These are phyloP conservation scores for Trichoderma sp. DNA, from an alignment of 2,329 filamentous ascomycete species.

Conservation along the genomic window DNA sequence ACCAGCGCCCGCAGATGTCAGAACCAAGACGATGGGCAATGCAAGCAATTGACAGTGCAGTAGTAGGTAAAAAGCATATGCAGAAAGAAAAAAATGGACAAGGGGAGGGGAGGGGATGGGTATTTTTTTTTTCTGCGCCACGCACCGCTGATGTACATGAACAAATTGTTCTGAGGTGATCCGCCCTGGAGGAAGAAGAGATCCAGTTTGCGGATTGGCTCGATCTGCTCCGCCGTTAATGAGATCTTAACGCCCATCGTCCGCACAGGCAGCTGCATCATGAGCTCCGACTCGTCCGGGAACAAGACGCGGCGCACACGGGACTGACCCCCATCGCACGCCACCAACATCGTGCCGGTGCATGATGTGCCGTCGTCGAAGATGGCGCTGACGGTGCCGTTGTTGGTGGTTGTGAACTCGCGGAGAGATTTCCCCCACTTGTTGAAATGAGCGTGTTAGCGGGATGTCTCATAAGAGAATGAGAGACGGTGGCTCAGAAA, in stretches of 20 bases:
- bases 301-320: conserved; percentile 44
- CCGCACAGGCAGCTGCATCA: conserved; percentile 49
- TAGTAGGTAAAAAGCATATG: background rate
- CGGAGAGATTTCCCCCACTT: conserved; percentile 46
- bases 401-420: conserved; percentile 35
- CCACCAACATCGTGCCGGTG: conserved; percentile 49
- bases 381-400: conserved; percentile 42
- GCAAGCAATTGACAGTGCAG: background rate
- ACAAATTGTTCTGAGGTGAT: conserved; percentile 52
- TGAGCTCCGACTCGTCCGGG: conserved; percentile 31
- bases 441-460: background rate
- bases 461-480: background rate
- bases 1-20: background rate
- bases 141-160: conserved; percentile 55
- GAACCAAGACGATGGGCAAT: background rate
- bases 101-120: background rate
- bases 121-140: conserved; percentile 2
- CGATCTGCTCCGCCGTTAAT: conserved; percentile 44
- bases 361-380: conserved; percentile 51
- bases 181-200: conserved; percentile 58
- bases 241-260: conserved; percentile 50
- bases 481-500: background rate
- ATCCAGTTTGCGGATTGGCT: conserved; percentile 49
- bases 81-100: background rate
- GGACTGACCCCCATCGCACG: conserved; percentile 54